Base-by-base conservation (phyloP, 2,329 filamentous ascomycete genomes). In the Penicillium sp. region DNA sequence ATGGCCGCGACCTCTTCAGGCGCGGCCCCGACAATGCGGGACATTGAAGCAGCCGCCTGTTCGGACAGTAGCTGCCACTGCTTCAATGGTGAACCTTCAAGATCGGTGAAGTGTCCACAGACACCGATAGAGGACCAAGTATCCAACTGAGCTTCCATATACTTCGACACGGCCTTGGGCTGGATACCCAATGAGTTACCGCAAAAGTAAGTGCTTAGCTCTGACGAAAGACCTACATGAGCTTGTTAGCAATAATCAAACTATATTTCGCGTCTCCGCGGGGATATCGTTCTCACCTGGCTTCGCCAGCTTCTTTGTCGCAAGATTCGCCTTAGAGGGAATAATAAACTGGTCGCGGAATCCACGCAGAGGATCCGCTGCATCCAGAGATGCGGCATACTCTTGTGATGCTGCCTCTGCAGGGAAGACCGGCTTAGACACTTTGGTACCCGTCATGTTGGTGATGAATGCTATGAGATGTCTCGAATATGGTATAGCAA, bases 151-250 rank as follows among this genome's bases (percentile, higher is more conserved):
- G 86, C 84, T 49, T 86, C 79, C 61, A 95, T 74, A 62, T 90
- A 86, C 23, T 82, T 77, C 17, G 83, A 78, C 0, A 87, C 86
- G 4, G 85, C 82, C 64, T 84, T 86, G 31, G 92, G 91, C 74
- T 96, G 91, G 10, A 93, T 83, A 33, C 92, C 92, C 3, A 96
- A 83, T 0, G 91, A 96, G 77, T 96, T 96, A 54, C 92, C 92
- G 64, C 91, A 92, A 65, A 96, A 87, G 75, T 96, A 96, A 55
- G 90, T 87, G 42, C 71, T 72, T 38, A 67, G 70, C 8, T 78
- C 70, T 21, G 71, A 66, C 2, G 72, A 73, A 45, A 74, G 65
- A 52, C 75, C 76, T 70, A 47, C 23, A 40, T 48, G 13, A 15
- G 6, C 15, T 40, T 31, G 45, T 69, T 50, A 70, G 61, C 23